These are phyloP conservation scores for Dothistroma septosporum DNA, from an alignment of 2,329 filamentous ascomycete species.

Conservation along the genomic window DNA sequence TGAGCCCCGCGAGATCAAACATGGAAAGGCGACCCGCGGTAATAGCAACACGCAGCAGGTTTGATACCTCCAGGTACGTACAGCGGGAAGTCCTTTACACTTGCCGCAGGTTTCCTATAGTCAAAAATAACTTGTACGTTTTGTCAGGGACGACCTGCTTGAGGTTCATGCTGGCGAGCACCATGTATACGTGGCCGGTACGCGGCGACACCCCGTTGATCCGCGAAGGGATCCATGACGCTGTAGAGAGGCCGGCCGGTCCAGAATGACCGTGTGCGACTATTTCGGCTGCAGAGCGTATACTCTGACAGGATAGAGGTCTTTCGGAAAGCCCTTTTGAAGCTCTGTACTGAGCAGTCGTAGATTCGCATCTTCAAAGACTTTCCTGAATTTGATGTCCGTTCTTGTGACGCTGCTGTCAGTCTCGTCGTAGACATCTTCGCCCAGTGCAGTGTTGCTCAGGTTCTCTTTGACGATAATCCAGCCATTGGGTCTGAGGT, in stretches of 20 bases:
- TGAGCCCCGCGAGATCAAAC: no score
- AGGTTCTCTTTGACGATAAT: conserved; percentile 82
- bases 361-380: conserved; percentile 69
- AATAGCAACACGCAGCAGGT: no score
- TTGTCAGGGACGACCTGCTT: no score
- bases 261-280: not conserved
- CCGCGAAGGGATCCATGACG: not conserved
- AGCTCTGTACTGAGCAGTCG: conserved; percentile 65
- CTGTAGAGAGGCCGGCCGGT: not conserved
- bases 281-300: conserved; percentile 64
- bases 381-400: conserved; percentile 63
- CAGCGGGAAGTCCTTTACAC: no score
- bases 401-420: conserved; percentile 76
- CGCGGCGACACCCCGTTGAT: not conserved
- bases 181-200: no score
- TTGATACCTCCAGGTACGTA: no score
- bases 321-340: conserved; percentile 67
- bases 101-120: no score
- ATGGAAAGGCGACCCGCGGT: no score
- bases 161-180: no score
- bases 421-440: conserved; percentile 68
- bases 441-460: conserved; percentile 47
- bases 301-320: conserved; percentile 68
- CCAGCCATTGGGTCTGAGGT: conserved; percentile 47
- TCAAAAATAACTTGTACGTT: no score